Evolutionary conservation across 148 eudicot genomes (phyloP).

Genomic region (Cornus controversa): DNA sequence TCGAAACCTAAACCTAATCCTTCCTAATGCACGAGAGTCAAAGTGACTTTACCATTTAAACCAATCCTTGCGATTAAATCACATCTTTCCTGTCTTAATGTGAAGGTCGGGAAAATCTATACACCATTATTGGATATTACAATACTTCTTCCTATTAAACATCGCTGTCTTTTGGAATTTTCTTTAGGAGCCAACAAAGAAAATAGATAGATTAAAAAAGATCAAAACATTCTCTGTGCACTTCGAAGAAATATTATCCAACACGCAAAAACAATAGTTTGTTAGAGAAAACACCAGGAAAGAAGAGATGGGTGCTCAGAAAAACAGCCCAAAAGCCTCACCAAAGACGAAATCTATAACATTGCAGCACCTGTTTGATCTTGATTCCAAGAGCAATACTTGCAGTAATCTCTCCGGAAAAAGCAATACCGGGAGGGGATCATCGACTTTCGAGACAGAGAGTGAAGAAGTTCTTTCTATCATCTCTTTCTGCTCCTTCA

Average conservation of each 20-base stretch:
- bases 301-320: conserved; percentile 32
- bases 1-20: no score
- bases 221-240: background rate
- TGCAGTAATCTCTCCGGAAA: background rate
- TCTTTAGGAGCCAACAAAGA: background rate
- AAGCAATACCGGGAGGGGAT: background rate
- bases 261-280: background rate
- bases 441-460: conserved; percentile 10
- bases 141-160: conserved; percentile 12
- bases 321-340: conserved; percentile 23
- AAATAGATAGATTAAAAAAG: background rate
- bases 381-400: conserved; percentile 20
- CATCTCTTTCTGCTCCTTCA: conserved; percentile 29
- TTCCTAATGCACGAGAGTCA: no score
- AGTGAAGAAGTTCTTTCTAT: conserved; percentile 33
- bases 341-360: conserved; percentile 24
- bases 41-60: no score
- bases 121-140: conserved; percentile 17
- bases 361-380: conserved; percentile 29
- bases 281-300: background rate
- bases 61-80: no score
- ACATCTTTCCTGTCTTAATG: background rate
- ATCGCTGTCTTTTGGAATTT: conserved; percentile 16
- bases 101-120: background rate
- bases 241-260: background rate